These are phyloP conservation scores for Hortaea sp. DNA, from an alignment of 2,329 filamentous ascomycete genomes.

Conservation along the genomic window DNA sequence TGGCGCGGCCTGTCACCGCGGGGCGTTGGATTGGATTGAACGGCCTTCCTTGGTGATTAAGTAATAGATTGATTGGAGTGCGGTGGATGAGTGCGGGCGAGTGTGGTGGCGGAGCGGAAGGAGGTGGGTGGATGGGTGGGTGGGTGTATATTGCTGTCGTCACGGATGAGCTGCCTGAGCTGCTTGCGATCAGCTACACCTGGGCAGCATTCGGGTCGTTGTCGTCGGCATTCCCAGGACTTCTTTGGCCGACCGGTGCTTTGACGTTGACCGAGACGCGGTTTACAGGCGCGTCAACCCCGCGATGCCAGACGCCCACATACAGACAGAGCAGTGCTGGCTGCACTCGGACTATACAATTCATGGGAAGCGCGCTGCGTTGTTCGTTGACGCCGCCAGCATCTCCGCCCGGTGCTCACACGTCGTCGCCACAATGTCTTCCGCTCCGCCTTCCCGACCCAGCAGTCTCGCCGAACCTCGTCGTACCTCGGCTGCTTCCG, in stretches of 20 bases:
- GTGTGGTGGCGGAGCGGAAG: neutral
- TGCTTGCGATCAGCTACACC: neutral
- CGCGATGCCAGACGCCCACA: neutral
- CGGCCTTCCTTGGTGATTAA: neutral
- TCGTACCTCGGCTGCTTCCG: conserved; percentile 6
- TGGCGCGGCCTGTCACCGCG: neutral
- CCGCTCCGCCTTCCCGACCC: conserved; percentile 4
- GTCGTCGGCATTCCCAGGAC: neutral
- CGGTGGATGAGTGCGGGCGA: neutral
- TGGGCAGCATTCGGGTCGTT: neutral
- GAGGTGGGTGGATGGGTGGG: neutral
- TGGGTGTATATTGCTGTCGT: conserved; percentile 3
- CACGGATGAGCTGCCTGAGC: neutral
- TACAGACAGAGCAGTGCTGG: too few species aligned
- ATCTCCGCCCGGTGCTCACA: neutral
- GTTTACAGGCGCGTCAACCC: conserved; percentile 3
- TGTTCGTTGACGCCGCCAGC: neutral
- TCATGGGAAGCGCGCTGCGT: neutral
- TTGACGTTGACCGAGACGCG: neutral
- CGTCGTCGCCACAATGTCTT: conserved; percentile 2
- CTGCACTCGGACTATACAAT: neutral
- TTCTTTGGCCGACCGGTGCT: neutral
- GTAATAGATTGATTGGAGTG: neutral
- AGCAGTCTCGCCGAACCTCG: conserved; percentile 5
- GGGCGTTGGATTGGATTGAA: neutral